Conservation (phyloP, 257 asterid species). For the Solanum acaule region DNA sequence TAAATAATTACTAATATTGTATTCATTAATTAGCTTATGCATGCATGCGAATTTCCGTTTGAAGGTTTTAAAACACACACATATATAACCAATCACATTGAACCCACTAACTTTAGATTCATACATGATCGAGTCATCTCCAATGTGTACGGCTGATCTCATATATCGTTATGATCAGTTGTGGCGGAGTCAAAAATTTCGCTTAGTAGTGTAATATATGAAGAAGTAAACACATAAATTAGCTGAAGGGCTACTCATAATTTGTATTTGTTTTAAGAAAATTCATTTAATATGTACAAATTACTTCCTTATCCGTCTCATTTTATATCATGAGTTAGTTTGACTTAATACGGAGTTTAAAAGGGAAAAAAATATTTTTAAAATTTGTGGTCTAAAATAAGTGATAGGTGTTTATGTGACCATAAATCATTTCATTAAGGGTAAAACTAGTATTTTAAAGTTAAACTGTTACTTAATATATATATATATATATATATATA, state of each 20-base stretch:
- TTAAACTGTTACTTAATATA: no score
- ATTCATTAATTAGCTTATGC: not conserved
- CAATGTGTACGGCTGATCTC: not conserved
- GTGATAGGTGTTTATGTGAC: no score
- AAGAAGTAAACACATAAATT: no score
- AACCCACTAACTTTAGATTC: not conserved
- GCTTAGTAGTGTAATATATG: no score
- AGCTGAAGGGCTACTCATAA: not conserved
- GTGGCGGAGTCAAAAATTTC: not conserved
- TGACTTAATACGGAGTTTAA: no score
- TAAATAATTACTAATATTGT: not conserved
- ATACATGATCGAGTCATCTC: no score
- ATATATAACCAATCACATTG: not conserved
- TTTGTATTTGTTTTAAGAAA: not conserved
- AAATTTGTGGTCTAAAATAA: no score
- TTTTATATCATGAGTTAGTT: no score
- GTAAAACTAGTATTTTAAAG: no score
- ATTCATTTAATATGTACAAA: not conserved
- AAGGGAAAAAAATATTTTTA: rapidly evolving
- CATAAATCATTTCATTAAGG: no score
- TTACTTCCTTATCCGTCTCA: no score
- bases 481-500: no score
- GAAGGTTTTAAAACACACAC: not conserved
- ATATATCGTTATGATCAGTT: not conserved
- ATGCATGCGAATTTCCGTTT: conserved; percentile 6